Evolutionary conservation across 2,329 filamentous ascomycete genomes (phyloP).

Genomic region (Paraphaeosphaeria minitans): DNA sequence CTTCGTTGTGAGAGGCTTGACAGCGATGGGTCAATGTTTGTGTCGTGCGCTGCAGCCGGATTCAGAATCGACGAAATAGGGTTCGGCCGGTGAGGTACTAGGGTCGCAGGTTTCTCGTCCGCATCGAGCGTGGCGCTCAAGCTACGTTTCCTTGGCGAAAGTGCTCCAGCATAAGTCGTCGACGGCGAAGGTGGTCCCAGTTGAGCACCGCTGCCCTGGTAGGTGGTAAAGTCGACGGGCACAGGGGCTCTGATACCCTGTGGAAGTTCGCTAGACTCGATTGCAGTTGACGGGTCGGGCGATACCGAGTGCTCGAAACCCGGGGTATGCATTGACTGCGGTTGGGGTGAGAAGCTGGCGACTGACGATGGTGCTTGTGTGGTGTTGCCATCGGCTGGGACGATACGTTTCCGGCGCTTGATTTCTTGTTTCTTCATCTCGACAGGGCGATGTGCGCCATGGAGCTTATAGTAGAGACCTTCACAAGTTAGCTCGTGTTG

Average conservation of each 20-base stretch:
- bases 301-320: slow-evolving; percentile 42
- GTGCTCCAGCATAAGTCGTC: slow-evolving; percentile 24
- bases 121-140: slow-evolving; percentile 40
- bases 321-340: slow-evolving; percentile 34
- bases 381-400: slow-evolving; percentile 67
- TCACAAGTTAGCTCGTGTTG: slow-evolving; percentile 19
- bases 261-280: slow-evolving; percentile 37
- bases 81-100: slow-evolving; percentile 39
- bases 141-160: slow-evolving; percentile 43
- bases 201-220: slow-evolving; percentile 26
- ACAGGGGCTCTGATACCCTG: slow-evolving; percentile 38
- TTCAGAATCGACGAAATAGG: slow-evolving; percentile 44
- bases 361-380: slow-evolving; percentile 37
- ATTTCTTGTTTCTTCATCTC: slow-evolving; percentile 99
- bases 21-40: slow-evolving; percentile 42
- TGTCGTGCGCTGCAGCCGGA: slow-evolving; percentile 30
- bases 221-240: slow-evolving; percentile 47
- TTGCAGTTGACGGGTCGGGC: slow-evolving; percentile 37
- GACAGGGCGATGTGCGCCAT: slow-evolving; percentile 88
- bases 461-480: slow-evolving; percentile 96
- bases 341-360: slow-evolving; percentile 37
- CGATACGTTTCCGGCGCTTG: slow-evolving; percentile 92
- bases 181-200: slow-evolving; percentile 17
- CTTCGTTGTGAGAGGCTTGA: slow-evolving; percentile 27
- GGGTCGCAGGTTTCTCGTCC: slow-evolving; percentile 30